Base-by-base conservation (phyloP, 139 green algal genomes). In the Marvania coccoides region DNA sequence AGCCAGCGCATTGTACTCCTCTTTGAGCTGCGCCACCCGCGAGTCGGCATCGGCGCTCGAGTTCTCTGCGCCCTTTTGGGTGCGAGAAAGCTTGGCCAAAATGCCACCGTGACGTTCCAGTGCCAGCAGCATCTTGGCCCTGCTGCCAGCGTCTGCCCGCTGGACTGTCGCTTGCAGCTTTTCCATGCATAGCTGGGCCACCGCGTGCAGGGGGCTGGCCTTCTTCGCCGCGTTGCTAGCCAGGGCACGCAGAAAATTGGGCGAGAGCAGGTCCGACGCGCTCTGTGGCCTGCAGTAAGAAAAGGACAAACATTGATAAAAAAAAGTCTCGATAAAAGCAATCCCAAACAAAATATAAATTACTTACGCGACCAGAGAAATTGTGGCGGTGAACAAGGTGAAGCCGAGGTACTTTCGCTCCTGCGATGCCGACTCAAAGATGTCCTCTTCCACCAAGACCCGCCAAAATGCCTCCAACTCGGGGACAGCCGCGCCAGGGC, bases 391-490 rank as follows among this genome's bases (percentile, higher is more conserved):
- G 57, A 94, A 88, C 24, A 94, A 78, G 72, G 83, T 78, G 38
- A 94, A 75, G 45, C 63, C 85, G 30, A 94, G 78, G 46, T 76
- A 82, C 72, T 84, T 87, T 53, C 83, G 78, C 74, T 91, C 85
- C 42, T 91, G 83, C 15, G 67, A 82, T n/a, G n/a, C n/a, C 19
- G 62, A 76, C 12, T 69, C 36, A 36, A 89, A 61, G 36, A 89
- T 73, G 9, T 80, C 75, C n/a, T 63, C 69, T 40, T 86, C 82
- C 13, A 85, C 81, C 28, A 87, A 78, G 0, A 54, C 14, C 3
- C 34, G 6, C 84, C 83, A 90, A 47, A 94, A 72, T 4, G 65
- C 57, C 47, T 81, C 77, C 37, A 86, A 56, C 57, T 75, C 60
- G 31, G 58, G 47, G 5, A 24, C 47, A 1, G 3, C 28, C 15